These are phyloP conservation scores for Neospermospora avenae DNA, from an alignment of 2,329 filamentous ascomycete genomes.

Conservation along the genomic window DNA sequence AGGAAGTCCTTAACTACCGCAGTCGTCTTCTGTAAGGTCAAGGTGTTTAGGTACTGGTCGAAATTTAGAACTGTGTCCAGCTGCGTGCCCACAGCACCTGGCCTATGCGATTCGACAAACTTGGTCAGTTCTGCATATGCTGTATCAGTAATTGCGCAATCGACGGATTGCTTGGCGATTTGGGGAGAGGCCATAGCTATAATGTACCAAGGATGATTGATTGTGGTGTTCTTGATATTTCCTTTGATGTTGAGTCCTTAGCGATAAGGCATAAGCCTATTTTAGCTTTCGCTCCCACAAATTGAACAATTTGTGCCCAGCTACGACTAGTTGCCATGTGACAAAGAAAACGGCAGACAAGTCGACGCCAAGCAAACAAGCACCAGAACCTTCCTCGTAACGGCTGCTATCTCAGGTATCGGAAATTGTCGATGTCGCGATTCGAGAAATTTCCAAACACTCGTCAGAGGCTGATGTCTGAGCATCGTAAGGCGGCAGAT, in stretches of 20 bases:
- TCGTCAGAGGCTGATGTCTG: neutral
- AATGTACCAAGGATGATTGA: neutral
- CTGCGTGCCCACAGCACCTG: slow-evolving; percentile 5
- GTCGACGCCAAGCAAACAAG: neutral
- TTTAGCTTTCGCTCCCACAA: neutral
- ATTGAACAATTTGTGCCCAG: neutral
- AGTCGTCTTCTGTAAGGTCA: slow-evolving; percentile 6
- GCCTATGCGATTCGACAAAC: slow-evolving; percentile 4
- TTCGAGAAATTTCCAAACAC: neutral
- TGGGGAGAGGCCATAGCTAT: slow-evolving; percentile 1
- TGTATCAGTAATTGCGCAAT: slow-evolving; percentile 2
- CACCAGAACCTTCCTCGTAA: neutral
- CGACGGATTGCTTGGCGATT: neutral
- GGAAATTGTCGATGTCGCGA: neutral
- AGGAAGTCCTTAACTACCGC: slow-evolving; percentile 8
- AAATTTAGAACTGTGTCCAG: slow-evolving; percentile 7
- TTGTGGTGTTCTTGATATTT: neutral
- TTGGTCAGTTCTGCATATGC: slow-evolving; percentile 11
- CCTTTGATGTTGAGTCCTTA: neutral
- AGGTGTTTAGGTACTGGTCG: neutral
- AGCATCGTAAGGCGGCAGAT: neutral
- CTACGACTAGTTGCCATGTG: neutral
- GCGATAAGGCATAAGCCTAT: slow-evolving; percentile 1
- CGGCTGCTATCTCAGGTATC: neutral
- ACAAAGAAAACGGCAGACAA: neutral